Percentiles rank a stretch among this genome's conserved stretches.
Conservation (phyloP, 2,329 filamentous ascomycete species). For the Colletotrichum tofieldiae region DNA sequence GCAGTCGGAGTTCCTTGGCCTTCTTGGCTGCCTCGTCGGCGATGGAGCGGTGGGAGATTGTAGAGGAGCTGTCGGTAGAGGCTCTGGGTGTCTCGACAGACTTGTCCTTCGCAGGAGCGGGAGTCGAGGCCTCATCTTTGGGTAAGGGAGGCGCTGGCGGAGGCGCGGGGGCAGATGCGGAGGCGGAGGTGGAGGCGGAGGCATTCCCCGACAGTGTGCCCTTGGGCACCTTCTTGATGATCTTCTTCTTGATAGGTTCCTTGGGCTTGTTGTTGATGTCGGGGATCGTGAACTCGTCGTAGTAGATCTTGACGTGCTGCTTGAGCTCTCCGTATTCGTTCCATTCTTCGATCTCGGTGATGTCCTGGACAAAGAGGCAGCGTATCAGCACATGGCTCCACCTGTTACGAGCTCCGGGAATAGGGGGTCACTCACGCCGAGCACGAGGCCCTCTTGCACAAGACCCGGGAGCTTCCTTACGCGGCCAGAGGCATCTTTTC, state of each 20-base stretch:
- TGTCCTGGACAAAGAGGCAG: slow-evolving; percentile 72
- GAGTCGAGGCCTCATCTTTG: slow-evolving; percentile 31
- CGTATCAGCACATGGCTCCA: slow-evolving; percentile 3
- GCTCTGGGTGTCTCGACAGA: slow-evolving; percentile 46
- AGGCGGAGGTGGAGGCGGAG: slow-evolving; percentile 19
- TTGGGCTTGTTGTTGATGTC: slow-evolving; percentile 68
- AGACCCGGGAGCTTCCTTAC: slow-evolving; percentile 87
- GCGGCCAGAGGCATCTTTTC: slow-evolving; percentile 76
- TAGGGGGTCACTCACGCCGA: slow-evolving; percentile 77
- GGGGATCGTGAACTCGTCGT: slow-evolving; percentile 74
- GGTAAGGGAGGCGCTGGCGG: slow-evolving; percentile 52
- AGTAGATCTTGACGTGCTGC: slow-evolving; percentile 82
- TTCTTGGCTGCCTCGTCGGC: slow-evolving; percentile 77
- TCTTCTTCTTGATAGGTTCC: slow-evolving; percentile 52
- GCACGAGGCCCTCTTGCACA: slow-evolving; percentile 87
- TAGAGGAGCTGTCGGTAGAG: slow-evolving; percentile 47
- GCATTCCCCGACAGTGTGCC: slow-evolving; percentile 22
- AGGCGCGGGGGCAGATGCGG: slow-evolving; percentile 48
- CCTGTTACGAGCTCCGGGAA: background rate
- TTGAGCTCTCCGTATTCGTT: slow-evolving; percentile 98
- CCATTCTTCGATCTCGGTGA: slow-evolving; percentile 97
- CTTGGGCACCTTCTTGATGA: slow-evolving; percentile 42
- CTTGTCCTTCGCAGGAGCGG: slow-evolving; percentile 43
- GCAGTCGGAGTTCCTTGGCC: slow-evolving; percentile 72
- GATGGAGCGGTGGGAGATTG: slow-evolving; percentile 66